These are phyloP conservation scores for Starmerella riodocensis DNA, from an alignment of 805 yeast species.

Conservation along the genomic window DNA sequence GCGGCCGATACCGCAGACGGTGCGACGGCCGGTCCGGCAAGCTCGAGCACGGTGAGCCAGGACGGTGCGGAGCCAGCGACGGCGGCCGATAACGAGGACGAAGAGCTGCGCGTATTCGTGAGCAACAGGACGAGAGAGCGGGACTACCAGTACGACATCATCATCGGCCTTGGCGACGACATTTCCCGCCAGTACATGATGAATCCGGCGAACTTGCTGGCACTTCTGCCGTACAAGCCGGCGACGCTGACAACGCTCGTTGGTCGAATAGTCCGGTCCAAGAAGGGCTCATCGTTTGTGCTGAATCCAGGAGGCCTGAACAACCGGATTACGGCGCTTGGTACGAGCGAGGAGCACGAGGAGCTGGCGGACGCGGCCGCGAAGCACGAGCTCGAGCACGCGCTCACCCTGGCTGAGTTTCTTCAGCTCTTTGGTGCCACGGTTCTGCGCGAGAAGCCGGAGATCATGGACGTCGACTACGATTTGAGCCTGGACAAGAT, in stretches of 20 bases:
- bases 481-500: neutral
- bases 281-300: neutral
- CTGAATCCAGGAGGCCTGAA: neutral
- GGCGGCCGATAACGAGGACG: neutral
- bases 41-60: no score
- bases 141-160: neutral
- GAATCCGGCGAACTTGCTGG: neutral
- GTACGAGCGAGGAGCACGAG: neutral
- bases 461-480: neutral
- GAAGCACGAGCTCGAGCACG: neutral
- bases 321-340: neutral
- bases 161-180: neutral
- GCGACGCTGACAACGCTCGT: neutral
- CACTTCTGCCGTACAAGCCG: neutral
- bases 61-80: neutral
- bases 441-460: neutral
- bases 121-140: neutral
- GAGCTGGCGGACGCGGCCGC: neutral
- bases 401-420: neutral
- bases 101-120: neutral
- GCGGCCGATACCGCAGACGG: no score
- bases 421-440: neutral
- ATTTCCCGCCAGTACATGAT: neutral
- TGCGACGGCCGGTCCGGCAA: no score
- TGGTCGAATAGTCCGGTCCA: neutral